Evolutionary conservation across 2,329 filamentous ascomycete species (phyloP), one percentile per base, ranked within the genome.

Genomic region (Colletotrichum brevisporum): DNA sequence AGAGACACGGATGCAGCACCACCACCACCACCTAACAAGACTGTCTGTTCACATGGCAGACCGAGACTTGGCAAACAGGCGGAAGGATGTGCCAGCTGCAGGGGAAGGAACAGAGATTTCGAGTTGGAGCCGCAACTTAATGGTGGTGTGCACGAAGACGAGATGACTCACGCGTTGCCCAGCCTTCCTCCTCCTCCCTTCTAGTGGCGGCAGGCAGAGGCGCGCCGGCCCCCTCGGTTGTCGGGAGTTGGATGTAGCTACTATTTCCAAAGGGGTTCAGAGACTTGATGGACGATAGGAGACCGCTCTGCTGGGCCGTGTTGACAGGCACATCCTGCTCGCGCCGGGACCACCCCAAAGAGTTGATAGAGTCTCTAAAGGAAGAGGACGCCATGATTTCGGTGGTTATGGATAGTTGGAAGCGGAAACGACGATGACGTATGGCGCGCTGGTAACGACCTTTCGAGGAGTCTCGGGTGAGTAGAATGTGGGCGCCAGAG

Each of bases 311-410:
- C 74, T 90, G 88, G 71, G 85, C 85, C 55, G 92, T 96, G 81
- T 89, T 92, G 76, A 92, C 91, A 72, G 94, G 90, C 63, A 92
- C 84, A 76, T 97, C 93, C 73, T 89, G 81, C 67, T 94, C 92
- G 77, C 95, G 90, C 75, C 95, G 92, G 77, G 94, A 94, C 96
- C 96, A 98, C 71, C 96, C 96, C 76, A 98, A 83, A 69, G 94
- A 96, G 85, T 94, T 97, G 86, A 98, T 94, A 24, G 94, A 97
- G 82, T 98, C 94, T 79, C 95, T 90, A 81, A 99, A 98, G 54
- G 94, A 93, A 74, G 90, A 86, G 73, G 94, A 95, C 71, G 95
- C 92, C 95, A 97, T 97, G 71, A 70, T 80, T 68, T 62, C 24
- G 56, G 13, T 61, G 21, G 9, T 27, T 21, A 15, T 31, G 6